Evolutionary conservation across 2,329 filamentous ascomycete genomes (phyloP).

Genomic region (Cadophora sp.): DNA sequence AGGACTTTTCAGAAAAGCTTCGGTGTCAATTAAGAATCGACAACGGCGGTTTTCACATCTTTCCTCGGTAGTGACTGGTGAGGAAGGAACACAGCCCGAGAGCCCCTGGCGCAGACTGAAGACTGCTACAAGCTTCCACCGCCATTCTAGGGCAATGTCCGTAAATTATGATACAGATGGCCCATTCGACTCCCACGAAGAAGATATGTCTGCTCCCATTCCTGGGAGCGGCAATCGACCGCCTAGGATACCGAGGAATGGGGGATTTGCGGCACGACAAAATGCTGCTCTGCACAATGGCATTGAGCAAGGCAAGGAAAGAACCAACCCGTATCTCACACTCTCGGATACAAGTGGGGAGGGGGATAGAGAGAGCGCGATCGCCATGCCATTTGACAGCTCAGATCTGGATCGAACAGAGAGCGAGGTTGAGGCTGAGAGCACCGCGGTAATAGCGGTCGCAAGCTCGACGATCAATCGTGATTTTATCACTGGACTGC

Average conservation of each 20-base stretch:
- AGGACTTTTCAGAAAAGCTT: conserved; percentile 42
- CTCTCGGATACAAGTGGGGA: conserved; percentile 28
- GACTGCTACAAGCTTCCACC: conserved; percentile 43
- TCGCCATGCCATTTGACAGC: conserved; percentile 60
- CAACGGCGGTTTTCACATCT: conserved; percentile 41
- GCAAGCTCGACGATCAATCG: conserved; percentile 51
- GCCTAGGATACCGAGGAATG: conserved; percentile 65
- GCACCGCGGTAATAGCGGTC: background rate
- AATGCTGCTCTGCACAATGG: conserved; percentile 47
- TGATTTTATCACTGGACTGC: conserved; percentile 64
- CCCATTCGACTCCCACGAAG: conserved; percentile 32
- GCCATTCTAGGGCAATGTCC: conserved; percentile 37
- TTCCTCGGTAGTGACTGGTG: conserved; percentile 5
- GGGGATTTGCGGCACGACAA: conserved; percentile 65
- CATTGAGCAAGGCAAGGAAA: conserved; percentile 3
- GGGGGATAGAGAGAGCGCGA: conserved; percentile 68
- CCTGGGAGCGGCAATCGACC: conserved; percentile 56
- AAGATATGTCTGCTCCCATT: conserved; percentile 33
- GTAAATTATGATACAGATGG: conserved; percentile 28
- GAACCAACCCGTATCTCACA: background rate
- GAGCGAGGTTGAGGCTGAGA: background rate
- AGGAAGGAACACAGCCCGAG: conserved; percentile 37
- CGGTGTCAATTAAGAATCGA: conserved; percentile 41
- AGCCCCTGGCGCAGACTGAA: conserved; percentile 41
- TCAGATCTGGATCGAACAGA: conserved; percentile 21